A percentile compares a stretch with the other conserved stretches of the same genome.
Evolutionary conservation across 2,329 filamentous ascomycete genomes (phyloP).

Genomic region (Colletotrichum phormii): DNA sequence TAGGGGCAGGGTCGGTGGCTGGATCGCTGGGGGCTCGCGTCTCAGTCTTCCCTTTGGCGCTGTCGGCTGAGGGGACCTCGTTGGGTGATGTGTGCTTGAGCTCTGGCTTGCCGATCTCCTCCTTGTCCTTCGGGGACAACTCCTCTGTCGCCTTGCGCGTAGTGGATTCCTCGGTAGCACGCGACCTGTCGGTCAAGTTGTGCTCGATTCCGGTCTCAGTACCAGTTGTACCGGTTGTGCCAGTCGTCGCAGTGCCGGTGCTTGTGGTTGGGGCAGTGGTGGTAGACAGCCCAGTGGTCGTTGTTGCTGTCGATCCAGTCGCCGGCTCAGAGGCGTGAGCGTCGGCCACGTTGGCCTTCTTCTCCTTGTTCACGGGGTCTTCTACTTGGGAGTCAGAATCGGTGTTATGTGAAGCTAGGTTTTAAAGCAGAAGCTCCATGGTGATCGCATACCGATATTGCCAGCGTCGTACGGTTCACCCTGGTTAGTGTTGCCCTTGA

Average conservation of each 20-base stretch:
- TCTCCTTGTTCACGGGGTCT: conserved; percentile 16
- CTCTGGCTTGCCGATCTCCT: conserved; percentile 40
- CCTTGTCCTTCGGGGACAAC: neutral
- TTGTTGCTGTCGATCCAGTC: neutral
- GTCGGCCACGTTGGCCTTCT: conserved; percentile 13
- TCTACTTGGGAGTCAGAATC: conserved; percentile 6
- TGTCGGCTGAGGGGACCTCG: conserved; percentile 37
- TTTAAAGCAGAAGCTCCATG: neutral
- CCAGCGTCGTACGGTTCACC: conserved; percentile 84
- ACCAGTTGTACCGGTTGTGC: neutral
- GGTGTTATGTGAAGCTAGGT: no score
- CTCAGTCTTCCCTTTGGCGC: conserved; percentile 50
- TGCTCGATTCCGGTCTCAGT: neutral
- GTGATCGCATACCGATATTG: conserved; percentile 67
- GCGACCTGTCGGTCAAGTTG: neutral
- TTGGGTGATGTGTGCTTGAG: conserved; percentile 38
- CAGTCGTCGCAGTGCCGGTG: neutral
- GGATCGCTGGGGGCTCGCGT: conserved; percentile 52
- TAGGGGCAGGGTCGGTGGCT: conserved; percentile 46
- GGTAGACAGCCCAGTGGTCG: neutral
- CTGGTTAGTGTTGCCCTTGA: conserved; percentile 72
- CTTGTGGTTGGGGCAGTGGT: neutral
- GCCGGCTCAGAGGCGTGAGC: neutral
- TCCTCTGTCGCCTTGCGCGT: neutral
- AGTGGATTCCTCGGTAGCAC: neutral